A percentile compares a stretch with the other conserved stretches of the same genome.
Conservation (phyloP, 177 flowering plant genomes). For the Vitis hybrid region DNA sequence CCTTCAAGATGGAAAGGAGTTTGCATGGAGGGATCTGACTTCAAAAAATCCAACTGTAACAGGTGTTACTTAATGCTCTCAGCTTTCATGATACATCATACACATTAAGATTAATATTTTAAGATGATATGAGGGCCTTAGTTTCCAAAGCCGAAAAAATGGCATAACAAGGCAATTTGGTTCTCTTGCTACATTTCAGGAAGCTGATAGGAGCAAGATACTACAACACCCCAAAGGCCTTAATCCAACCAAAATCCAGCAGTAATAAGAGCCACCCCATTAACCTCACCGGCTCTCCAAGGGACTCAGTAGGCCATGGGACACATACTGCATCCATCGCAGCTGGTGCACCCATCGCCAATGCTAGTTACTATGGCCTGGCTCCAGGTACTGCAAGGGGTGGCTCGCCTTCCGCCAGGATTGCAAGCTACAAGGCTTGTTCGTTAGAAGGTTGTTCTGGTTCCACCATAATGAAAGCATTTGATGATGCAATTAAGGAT, state of each 20-base stretch:
- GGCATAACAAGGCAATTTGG: too few relatives aligned
- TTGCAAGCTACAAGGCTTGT: slow-evolving; percentile 74
- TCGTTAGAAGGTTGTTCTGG: slow-evolving; percentile 55
- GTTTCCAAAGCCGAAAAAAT: too few relatives aligned
- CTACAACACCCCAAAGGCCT: slow-evolving; percentile 28
- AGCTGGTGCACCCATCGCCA: slow-evolving; percentile 44
- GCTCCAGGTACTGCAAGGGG: slow-evolving; percentile 76
- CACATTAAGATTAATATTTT: too few relatives aligned
- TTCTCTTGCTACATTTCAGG: too few relatives aligned
- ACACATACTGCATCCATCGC: slow-evolving; percentile 81
- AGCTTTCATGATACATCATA: too few relatives aligned
- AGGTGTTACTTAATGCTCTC: slow-evolving; percentile 30
- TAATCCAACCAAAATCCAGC: slow-evolving; percentile 5
- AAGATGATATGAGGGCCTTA: too few relatives aligned
- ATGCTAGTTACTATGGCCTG: slow-evolving; percentile 69
- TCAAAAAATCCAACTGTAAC: slow-evolving; percentile 59
- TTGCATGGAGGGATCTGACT: slow-evolving; percentile 76
- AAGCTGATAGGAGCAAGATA: slow-evolving; percentile 85
- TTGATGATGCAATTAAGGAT: slow-evolving; percentile 75
- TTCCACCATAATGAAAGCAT: slow-evolving; percentile 60
- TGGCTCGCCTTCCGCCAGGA: slow-evolving; percentile 56
- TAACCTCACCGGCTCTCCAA: slow-evolving; percentile 47
- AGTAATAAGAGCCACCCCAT: slow-evolving; percentile 1
- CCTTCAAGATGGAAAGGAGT: slow-evolving; percentile 81
- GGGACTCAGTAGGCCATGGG: slow-evolving; percentile 75